phyloP scores from a whole-genome alignment of 148 eudicot species.

The Pouteria glomerata region DNA sequence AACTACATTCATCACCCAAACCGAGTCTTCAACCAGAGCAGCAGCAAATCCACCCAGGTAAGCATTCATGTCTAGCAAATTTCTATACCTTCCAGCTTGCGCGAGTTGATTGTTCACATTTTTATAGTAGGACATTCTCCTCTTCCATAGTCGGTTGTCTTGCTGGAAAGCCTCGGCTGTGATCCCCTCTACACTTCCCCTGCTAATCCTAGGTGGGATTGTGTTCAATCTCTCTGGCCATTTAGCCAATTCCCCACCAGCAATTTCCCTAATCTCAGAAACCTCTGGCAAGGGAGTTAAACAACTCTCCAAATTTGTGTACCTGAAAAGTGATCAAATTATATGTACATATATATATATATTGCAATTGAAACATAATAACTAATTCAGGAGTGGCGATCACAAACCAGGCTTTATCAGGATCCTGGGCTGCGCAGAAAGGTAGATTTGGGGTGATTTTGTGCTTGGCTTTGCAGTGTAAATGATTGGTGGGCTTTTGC shows the following conservation, averaged over 20 bases:
- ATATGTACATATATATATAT: too few relatives aligned
- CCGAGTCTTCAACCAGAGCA: constrained; percentile 50
- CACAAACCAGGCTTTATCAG: constrained; percentile 69
- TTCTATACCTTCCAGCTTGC: constrained; percentile 61
- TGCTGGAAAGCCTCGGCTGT: constrained; percentile 41
- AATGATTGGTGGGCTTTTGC: constrained; percentile 70
- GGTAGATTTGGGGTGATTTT: constrained; percentile 30
- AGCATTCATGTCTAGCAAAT: constrained; percentile 80
- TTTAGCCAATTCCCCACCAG: constrained; percentile 60
- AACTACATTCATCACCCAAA: constrained; percentile 90
- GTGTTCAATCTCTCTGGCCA: constrained; percentile 63
- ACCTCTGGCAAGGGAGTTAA: constrained; percentile 62
- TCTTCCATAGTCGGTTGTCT: constrained; percentile 49
- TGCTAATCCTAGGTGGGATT: constrained; percentile 62
- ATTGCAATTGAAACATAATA: neutral
- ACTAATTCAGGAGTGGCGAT: neutral
- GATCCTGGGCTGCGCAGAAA: constrained; percentile 52
- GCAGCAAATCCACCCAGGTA: constrained; percentile 84
- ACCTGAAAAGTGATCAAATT: constrained; percentile 34
- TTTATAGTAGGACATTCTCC: constrained; percentile 63
- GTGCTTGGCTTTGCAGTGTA: constrained; percentile 37
- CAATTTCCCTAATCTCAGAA: constrained; percentile 26
- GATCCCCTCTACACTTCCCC: constrained; percentile 41
- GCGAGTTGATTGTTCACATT: constrained; percentile 63
- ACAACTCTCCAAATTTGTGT: constrained; percentile 67